These are phyloP conservation scores for Cadophora gregata DNA, from an alignment of 2,329 filamentous ascomycete genomes.

Conservation along the genomic window DNA sequence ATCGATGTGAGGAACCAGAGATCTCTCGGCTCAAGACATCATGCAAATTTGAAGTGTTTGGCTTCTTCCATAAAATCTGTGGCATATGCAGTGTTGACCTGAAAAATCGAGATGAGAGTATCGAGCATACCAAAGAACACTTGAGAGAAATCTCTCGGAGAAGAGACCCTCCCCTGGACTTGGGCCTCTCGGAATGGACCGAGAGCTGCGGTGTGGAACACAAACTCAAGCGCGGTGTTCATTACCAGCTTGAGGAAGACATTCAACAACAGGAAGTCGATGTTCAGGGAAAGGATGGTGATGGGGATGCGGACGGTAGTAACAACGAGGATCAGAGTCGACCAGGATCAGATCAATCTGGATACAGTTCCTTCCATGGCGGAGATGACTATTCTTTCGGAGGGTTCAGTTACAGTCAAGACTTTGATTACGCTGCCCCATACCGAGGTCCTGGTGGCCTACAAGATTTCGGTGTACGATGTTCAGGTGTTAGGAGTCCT, in stretches of 20 bases:
- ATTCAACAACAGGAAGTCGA: background rate
- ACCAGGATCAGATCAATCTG: background rate
- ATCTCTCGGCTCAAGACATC: constrained; percentile 16
- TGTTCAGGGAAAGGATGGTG: constrained; percentile 9
- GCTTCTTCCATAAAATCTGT: constrained; percentile 26
- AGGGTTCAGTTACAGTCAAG: background rate
- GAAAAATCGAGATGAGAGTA: constrained; percentile 21
- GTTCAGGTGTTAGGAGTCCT: background rate
- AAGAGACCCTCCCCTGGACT: constrained; percentile 9
- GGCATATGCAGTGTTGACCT: constrained; percentile 23
- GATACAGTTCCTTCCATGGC: background rate
- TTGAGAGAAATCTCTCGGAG: constrained; percentile 14
- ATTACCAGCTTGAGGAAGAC: constrained; percentile 14
- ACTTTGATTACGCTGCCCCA: background rate
- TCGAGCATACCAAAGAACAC: constrained; percentile 25
- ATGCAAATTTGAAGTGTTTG: constrained; percentile 21
- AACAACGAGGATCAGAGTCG: background rate
- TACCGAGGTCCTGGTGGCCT: background rate
- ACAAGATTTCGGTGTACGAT: background rate
- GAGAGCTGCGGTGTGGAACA: constrained; percentile 24
- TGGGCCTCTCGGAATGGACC: constrained; percentile 25
- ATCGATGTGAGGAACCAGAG: constrained; percentile 14
- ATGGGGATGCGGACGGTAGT: background rate
- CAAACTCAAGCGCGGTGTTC: constrained; percentile 22
- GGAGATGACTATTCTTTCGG: background rate